Conservation (phyloP, 2,329 filamentous ascomycete species). For the Fusarium camptoceras region DNA sequence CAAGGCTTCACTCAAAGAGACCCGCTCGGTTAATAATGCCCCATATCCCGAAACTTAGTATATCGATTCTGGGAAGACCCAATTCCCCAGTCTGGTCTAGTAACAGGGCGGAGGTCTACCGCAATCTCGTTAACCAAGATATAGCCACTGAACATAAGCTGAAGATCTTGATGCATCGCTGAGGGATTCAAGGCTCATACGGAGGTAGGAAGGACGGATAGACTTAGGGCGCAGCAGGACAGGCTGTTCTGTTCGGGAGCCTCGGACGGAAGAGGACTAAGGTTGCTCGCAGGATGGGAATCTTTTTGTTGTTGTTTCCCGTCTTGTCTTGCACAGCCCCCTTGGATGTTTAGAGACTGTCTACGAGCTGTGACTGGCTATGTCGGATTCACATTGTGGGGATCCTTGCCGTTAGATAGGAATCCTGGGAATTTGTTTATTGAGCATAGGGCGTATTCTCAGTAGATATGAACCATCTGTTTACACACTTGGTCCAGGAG, state of each 20-base stretch:
- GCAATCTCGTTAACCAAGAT: slow-evolving; percentile 13
- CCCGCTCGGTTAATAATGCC: slow-evolving; percentile 26
- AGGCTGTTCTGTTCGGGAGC: slow-evolving; percentile 15
- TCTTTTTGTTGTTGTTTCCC: slow-evolving; percentile 14
- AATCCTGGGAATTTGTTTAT: neutral
- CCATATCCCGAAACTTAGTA: slow-evolving; percentile 31
- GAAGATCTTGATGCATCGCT: neutral
- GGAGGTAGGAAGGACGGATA: neutral
- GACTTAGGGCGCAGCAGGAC: slow-evolving; percentile 4
- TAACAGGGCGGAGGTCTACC: slow-evolving; percentile 19
- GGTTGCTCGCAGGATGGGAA: slow-evolving; percentile 13
- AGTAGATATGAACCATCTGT: neutral
- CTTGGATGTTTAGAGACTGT: slow-evolving; percentile 23
- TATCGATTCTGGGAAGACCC: slow-evolving; percentile 20
- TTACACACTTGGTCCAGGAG: neutral
- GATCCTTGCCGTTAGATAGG: slow-evolving; percentile 26
- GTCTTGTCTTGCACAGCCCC: slow-evolving; percentile 39
- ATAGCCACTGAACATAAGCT: slow-evolving; percentile 19
- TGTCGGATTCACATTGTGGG: slow-evolving; percentile 19
- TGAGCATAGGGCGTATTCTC: neutral
- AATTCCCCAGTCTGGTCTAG: slow-evolving; percentile 9
- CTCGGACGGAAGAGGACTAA: slow-evolving; percentile 24
- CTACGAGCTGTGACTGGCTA: slow-evolving; percentile 32
- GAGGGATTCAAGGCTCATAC: neutral
- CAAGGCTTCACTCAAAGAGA: slow-evolving; percentile 7